Base-by-base conservation (phyloP, 1,284 basidiomycete genomes). In the Xerocomus nothofagi region DNA sequence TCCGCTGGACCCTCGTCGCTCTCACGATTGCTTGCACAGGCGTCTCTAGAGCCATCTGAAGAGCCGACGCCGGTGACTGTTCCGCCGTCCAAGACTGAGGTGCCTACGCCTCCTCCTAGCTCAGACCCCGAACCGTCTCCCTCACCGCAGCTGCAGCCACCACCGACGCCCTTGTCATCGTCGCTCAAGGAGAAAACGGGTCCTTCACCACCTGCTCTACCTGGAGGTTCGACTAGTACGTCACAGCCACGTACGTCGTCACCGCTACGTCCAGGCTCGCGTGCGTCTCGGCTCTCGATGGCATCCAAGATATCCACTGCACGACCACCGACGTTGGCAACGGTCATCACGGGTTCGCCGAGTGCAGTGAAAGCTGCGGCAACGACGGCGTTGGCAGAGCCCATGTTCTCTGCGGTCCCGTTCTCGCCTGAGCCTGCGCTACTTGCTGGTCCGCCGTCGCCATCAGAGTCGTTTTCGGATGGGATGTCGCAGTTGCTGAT, bases 21-120 rank as follows among this genome's bases (percentile, higher is more conserved):
- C 52, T 89, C 87, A 14, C 79, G 84, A 30, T 71, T 90, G 6
- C 72, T 90, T 21, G 88, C 87, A 1, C 87, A 90, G 57, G 88
- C 87, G 14, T 71, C 75, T 6, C 61, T 70, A 10, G 80, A 82
- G 44, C 57, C 47, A 24, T 21, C 46, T 23, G 65, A 65, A 39
- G 64, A 59, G 18, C 34, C 37, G 3, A 30, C 59, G 14, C 54
- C 70, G 11, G 72, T 71, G 14, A 57, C 60, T 1, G 53, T 64
- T 31, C 61, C 68, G 20, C 58, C 64, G 17, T 58, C 67, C 24
- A 55, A 57, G 32, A 44, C 46, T 4, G 55, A 55, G 36, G 48
- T 8, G 2, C 50, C 53, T 33, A 54, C 17, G 3, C 39, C 40
- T 2, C 31, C 27, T 20, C 34, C 57, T 17, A 39, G 7, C 6